Percentiles rank a stretch among this genome's conserved stretches.
phyloP scores from a whole-genome alignment of 495 filamentous ascomycete genomes.

The Cercophora sp. region DNA sequence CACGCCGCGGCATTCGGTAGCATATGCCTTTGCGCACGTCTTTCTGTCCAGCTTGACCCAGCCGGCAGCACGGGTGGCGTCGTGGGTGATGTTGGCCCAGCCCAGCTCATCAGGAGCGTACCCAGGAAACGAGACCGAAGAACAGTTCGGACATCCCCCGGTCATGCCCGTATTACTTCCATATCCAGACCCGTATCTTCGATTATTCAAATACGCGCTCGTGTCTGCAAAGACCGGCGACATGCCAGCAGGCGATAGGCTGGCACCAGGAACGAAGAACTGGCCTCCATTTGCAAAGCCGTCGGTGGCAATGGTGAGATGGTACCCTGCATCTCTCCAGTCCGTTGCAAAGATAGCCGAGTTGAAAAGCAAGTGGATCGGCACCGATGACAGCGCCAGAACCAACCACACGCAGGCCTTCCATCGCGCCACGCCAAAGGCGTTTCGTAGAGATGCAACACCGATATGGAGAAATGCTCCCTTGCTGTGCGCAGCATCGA shows the following conservation, averaged over 20 bases:
- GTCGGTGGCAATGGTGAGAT: background rate
- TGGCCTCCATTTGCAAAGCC: background rate
- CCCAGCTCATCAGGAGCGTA: no score
- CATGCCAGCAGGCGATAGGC: background rate
- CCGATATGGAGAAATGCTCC: background rate
- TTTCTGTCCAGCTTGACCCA: no score
- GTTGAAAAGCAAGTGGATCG: conserved; percentile 13
- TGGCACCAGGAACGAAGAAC: background rate
- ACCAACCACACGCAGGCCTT: background rate
- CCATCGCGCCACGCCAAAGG: background rate
- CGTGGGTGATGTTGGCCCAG: no score
- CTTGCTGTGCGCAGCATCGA: background rate
- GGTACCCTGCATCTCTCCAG: background rate
- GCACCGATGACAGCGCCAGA: background rate
- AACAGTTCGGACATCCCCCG: no score
- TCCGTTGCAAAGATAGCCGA: conserved; percentile 2
- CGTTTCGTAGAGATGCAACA: background rate
- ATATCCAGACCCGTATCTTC: background rate
- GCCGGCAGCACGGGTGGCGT: no score
- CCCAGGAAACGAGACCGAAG: no score
- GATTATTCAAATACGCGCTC: no score
- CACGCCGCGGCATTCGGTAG: no score
- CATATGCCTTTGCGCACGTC: no score
- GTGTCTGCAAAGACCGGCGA: no score
- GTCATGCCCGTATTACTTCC: background rate